phyloP scores from a whole-genome alignment of 176 grass and related monocot genomes.

The Ensete ventricosum region DNA sequence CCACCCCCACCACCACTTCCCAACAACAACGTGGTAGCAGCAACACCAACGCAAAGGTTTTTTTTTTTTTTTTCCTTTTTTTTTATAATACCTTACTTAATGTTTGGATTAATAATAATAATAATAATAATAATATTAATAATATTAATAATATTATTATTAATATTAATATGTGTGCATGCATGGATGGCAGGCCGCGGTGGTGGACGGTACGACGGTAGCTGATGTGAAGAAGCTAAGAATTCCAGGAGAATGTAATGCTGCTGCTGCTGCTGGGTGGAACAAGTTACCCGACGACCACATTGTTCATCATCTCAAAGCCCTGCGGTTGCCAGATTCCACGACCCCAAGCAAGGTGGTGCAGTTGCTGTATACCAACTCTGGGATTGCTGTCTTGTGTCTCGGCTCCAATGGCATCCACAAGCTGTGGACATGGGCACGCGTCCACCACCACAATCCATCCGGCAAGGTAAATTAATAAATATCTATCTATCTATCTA shows the following conservation, averaged over 20 bases:
- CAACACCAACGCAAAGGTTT: conserved; percentile 32
- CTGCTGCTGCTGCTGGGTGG: conserved; percentile 81
- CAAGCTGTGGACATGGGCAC: conserved; percentile 97
- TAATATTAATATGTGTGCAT: too few relatives aligned
- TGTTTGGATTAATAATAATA: too few relatives aligned
- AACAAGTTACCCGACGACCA: conserved; percentile 57
- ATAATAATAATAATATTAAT: too few relatives aligned
- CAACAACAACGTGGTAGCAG: conserved; percentile 73
- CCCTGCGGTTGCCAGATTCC: conserved; percentile 57
- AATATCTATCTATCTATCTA: too few relatives aligned
- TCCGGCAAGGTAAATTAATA: conserved; percentile 95
- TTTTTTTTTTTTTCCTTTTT: neutral
- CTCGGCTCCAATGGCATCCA: conserved; percentile 87
- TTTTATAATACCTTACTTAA: too few relatives aligned
- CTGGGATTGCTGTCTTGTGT: conserved; percentile 63
- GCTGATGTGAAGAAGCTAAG: conserved; percentile 84
- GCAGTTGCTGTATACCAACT: conserved; percentile 86
- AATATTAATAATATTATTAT: too few relatives aligned
- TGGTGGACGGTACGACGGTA: conserved; percentile 59
- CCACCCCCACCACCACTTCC: neutral
- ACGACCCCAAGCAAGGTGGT: conserved; percentile 64
- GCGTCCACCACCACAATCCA: conserved; percentile 77
- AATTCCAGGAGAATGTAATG: conserved; percentile 45
- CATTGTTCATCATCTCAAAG: conserved; percentile 73
- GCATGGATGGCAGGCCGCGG: too few relatives aligned